Conservation (phyloP, 805 yeast genomes). For the Helenozyma rhizophorensis region DNA sequence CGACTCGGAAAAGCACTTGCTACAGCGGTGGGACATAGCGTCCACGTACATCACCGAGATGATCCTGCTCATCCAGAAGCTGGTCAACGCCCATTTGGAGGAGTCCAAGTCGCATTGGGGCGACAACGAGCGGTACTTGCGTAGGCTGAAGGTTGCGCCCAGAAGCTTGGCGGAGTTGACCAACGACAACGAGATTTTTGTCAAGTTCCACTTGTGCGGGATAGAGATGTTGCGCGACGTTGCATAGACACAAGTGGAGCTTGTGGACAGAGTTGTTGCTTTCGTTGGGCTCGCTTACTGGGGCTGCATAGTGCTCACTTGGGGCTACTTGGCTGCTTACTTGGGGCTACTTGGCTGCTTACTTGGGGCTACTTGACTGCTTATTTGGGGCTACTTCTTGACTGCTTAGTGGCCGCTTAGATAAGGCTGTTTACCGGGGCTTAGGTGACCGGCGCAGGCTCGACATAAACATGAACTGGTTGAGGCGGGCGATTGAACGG, state of each 20-base stretch:
- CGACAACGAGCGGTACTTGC: conserved; percentile 49
- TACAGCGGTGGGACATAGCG: conserved; percentile 54
- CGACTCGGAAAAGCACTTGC: conserved; percentile 48
- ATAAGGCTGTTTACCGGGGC: too few relatives aligned
- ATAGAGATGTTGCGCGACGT: conserved; percentile 33
- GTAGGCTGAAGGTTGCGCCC: conserved; percentile 55
- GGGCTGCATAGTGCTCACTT: too few relatives aligned
- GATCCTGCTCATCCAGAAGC: conserved; percentile 15
- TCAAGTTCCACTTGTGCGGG: conserved; percentile 64
- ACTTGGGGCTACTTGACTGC: too few relatives aligned
- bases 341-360: too few relatives aligned
- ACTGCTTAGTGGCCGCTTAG: too few relatives aligned
- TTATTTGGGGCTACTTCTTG: too few relatives aligned
- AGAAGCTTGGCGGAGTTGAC: conserved; percentile 52
- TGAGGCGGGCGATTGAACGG: too few relatives aligned
- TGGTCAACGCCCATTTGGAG: conserved; percentile 15
- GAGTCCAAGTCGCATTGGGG: conserved; percentile 7
- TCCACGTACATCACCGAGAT: conserved; percentile 30
- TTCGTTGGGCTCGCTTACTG: too few relatives aligned
- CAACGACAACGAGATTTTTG: conserved; percentile 49
- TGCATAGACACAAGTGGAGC: neutral
- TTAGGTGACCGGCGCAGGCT: too few relatives aligned
- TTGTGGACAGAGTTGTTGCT: too few relatives aligned
- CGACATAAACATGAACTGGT: too few relatives aligned
- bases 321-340: too few relatives aligned